Base-by-base conservation (phyloP, 179 eudicot genomes). In the Nepenthes alata region DNA sequence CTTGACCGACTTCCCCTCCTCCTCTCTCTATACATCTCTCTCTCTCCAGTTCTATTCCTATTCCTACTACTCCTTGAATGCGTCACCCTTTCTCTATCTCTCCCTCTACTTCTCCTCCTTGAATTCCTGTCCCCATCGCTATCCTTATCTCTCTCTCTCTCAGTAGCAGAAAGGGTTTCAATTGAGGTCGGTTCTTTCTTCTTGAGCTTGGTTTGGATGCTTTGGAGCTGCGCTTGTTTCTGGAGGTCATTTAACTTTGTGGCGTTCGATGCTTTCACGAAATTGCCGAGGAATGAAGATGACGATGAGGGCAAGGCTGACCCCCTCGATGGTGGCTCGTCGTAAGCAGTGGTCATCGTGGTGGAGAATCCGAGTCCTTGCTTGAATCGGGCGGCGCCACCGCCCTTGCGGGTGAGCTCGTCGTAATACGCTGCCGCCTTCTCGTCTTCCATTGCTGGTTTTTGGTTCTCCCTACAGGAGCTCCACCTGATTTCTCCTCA, bases 391-490 rank as follows among this genome's bases (percentile, higher is more conserved):
- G 97, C 91, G 59, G 97, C 96, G 72, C 80, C 89, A 47, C 80
- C 74, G 57, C 97, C 96, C 65, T 81, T 84, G 9, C 84, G 84
- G 4, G 83, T 76, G 7, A 91, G 75, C 72, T 91, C 96, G 61
- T 91, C 89, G 83, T 91, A 88, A 68, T 79, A 83, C 4, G 95
- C 97, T 14, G 96, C 96, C 10, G 95, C 88, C 63, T 86, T 91
- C 4, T 78, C 91, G 75, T 88, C 95, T 75, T 91, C 97, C 97
- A 91, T 91, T 73, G 60, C 51, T 2, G 35, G 1, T 5, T 52
- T 52, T 41, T 7, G 5, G 45, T 41, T 41, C 8, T 7, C 45
- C 25, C 25, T 25, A 25, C 25, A 25, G 1, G 25, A 25, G 1
- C 25, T 25, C 25, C 25, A 25, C 25, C 25, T 25, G 25, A 25